A percentile compares a stretch with the other conserved stretches of the same genome.
phyloP scores from a whole-genome alignment of 225 moss, liverwort and hornwort species.

The Straminergon stramineum region DNA sequence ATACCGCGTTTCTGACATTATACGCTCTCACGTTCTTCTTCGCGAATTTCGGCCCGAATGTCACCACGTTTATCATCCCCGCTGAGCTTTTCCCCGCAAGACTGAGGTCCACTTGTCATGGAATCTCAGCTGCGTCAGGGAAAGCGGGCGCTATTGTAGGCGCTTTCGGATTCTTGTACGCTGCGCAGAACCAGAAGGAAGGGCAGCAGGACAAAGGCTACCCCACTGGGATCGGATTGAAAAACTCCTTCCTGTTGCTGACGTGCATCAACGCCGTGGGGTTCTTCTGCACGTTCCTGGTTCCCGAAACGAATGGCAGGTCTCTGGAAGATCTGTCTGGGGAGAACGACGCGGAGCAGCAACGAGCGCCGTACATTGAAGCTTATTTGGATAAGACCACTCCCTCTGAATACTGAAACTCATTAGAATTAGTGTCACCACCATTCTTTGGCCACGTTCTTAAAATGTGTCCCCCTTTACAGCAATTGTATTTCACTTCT shows the following conservation, averaged over 20 bases:
- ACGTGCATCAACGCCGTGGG: conserved; percentile 18
- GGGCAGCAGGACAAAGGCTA: conserved; percentile 19
- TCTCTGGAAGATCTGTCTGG: conserved; percentile 26
- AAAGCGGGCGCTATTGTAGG: conserved; percentile 25
- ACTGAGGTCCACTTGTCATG: conserved; percentile 26
- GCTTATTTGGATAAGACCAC: conserved; percentile 6
- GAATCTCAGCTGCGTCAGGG: conserved; percentile 18
- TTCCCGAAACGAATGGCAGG: conserved; percentile 22
- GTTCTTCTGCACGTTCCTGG: conserved; percentile 23
- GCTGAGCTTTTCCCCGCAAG: conserved; percentile 27
- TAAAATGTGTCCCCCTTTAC: background rate
- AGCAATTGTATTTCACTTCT: background rate
- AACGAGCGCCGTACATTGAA: background rate
- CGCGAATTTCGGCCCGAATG: conserved; percentile 23
- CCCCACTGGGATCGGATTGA: conserved; percentile 26
- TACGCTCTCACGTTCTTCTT: conserved; percentile 33
- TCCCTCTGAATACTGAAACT: background rate
- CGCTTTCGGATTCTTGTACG: conserved; percentile 18
- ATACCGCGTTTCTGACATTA: conserved; percentile 2
- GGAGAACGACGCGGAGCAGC: conserved; percentile 8
- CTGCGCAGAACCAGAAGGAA: conserved; percentile 1
- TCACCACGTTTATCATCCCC: conserved; percentile 28
- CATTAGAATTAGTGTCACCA: background rate
- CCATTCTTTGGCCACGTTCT: conserved; percentile 9
- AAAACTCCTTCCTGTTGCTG: conserved; percentile 16